These are phyloP conservation scores for Aspergillus cavernicola DNA, from an alignment of 495 filamentous ascomycete genomes.

Conservation along the genomic window DNA sequence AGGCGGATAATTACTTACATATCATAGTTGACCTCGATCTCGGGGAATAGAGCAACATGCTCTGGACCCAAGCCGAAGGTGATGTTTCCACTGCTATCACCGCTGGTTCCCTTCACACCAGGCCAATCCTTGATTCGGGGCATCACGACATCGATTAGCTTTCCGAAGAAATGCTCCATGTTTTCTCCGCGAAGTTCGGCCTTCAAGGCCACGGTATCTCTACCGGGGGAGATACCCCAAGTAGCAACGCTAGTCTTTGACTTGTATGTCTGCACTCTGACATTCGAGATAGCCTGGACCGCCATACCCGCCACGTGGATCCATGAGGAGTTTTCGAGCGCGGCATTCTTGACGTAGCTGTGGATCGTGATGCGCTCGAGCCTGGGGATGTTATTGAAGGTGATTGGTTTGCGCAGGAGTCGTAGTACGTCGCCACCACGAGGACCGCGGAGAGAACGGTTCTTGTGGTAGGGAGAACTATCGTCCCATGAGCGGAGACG, in stretches of 20 bases:
- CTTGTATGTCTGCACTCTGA: slow-evolving; percentile 64
- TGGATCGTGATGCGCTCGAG: slow-evolving; percentile 78
- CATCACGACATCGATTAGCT: slow-evolving; percentile 81
- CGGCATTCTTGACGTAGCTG: slow-evolving; percentile 59
- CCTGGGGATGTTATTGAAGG: slow-evolving; percentile 80
- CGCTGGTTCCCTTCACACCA: slow-evolving; percentile 69
- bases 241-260: slow-evolving; percentile 62
- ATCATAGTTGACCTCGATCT: slow-evolving; percentile 88
- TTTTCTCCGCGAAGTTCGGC: slow-evolving; percentile 69
- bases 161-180: slow-evolving; percentile 84
- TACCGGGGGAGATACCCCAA: slow-evolving; percentile 56
- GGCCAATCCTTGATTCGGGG: slow-evolving; percentile 93
- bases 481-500: slow-evolving; percentile 86
- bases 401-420: slow-evolving; percentile 71
- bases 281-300: slow-evolving; percentile 80
- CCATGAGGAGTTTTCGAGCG: slow-evolving; percentile 59
- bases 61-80: slow-evolving; percentile 71
- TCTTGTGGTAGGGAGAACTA: slow-evolving; percentile 88
- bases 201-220: slow-evolving; percentile 56
- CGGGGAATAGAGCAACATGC: slow-evolving; percentile 77
- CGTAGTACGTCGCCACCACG: slow-evolving; percentile 66
- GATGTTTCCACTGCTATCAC: slow-evolving; percentile 86
- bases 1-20: slow-evolving; percentile 54
- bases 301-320: slow-evolving; percentile 79
- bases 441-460: slow-evolving; percentile 77